These are phyloP conservation scores for Anethum foeniculum DNA, from an alignment of 140 eudicot genomes.

Conservation along the genomic window DNA sequence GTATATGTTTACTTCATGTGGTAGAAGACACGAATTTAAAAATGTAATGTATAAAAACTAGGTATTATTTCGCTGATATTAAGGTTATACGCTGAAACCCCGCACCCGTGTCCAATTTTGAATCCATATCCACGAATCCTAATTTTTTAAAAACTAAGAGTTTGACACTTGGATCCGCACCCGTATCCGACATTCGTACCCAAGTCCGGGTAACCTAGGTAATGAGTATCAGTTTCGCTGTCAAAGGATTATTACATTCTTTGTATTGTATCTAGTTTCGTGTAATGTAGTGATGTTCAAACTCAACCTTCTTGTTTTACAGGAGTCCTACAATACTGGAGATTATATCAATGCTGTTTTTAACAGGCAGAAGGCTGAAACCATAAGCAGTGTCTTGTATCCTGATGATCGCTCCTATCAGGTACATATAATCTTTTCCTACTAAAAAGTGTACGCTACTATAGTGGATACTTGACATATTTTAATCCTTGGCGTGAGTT, in stretches of 20 bases:
- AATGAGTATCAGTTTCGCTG: neutral
- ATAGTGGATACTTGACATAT: neutral
- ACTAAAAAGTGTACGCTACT: neutral
- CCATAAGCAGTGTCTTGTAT: conserved; percentile 52
- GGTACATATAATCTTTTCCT: conserved; percentile 19
- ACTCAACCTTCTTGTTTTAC: conserved; percentile 7
- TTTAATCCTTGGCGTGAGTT: neutral
- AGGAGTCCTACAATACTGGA: conserved; percentile 62
- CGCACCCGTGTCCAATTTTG: too few relatives aligned
- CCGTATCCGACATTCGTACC: too few relatives aligned
- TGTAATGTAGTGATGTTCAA: neutral
- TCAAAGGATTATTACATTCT: neutral
- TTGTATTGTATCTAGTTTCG: neutral
- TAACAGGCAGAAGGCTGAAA: conserved; percentile 58
- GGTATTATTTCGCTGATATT: too few relatives aligned
- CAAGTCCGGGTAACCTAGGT: too few relatives aligned
- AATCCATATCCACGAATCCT: too few relatives aligned
- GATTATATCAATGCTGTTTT: conserved; percentile 54
- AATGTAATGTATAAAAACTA: too few relatives aligned
- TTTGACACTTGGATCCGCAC: too few relatives aligned
- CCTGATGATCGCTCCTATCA: conserved; percentile 68
- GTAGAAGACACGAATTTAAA: too few relatives aligned
- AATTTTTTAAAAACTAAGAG: too few relatives aligned
- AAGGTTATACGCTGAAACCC: too few relatives aligned
- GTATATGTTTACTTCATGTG: too few relatives aligned